Conservation (phyloP, 1,284 basidiomycete genomes). For the Coriolopsis trogii region DNA sequence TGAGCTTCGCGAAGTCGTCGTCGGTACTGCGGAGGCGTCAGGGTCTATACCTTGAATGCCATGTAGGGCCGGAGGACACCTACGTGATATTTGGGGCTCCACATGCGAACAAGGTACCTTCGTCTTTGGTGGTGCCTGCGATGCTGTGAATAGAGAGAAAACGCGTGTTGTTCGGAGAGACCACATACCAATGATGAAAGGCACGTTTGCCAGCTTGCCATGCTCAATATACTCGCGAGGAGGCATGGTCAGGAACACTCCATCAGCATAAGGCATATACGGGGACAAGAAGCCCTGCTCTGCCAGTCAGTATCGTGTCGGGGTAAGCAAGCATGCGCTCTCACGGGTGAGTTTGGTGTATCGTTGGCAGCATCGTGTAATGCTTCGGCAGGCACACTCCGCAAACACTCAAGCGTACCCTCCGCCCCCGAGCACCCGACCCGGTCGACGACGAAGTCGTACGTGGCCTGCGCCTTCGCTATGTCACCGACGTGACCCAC, state of each 20-base stretch:
- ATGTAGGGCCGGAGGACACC: no score
- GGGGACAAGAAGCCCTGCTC: not conserved
- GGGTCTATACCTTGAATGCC: no score
- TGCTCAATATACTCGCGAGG: not conserved
- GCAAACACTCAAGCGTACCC: conserved; percentile 46
- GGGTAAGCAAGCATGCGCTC: not conserved
- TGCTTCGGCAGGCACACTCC: conserved; percentile 33
- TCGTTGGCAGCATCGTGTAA: conserved; percentile 36
- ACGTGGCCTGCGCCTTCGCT: conserved; percentile 35
- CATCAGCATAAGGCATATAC: not conserved
- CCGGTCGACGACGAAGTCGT: conserved; percentile 36
- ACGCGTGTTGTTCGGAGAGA: not conserved
- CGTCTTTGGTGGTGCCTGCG: not conserved
- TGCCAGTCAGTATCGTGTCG: not conserved
- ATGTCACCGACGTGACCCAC: conserved; percentile 34
- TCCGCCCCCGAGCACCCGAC: conserved; percentile 33
- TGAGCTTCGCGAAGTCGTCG: conserved; percentile 12
- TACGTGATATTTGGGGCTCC: not conserved
- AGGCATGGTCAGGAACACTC: not conserved
- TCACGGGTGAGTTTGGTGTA: conserved; percentile 4
- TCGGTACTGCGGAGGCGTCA: no score
- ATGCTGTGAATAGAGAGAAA: not conserved
- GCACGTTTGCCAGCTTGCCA: not conserved
- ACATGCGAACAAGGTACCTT: not conserved
- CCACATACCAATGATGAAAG: not conserved